Percentiles rank a stretch among this genome's conserved stretches.
Evolutionary conservation across 495 filamentous ascomycete genomes (phyloP).

Genomic region (Cercophora sp.): DNA sequence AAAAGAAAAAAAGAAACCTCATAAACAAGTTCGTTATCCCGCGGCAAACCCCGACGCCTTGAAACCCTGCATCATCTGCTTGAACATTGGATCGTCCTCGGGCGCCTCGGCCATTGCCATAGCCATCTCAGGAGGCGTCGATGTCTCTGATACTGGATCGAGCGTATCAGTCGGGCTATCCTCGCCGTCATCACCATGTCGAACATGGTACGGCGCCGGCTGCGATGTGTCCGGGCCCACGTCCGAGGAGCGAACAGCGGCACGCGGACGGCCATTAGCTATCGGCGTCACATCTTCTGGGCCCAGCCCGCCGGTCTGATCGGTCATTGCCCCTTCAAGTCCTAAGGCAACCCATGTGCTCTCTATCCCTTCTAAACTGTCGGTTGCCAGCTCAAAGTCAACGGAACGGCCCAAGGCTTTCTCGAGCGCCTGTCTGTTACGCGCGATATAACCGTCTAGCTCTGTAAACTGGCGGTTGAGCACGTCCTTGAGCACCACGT

Average conservation of each 20-base stretch:
- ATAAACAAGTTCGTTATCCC: no score
- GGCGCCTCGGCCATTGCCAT: not conserved
- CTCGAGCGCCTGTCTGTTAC: slow-evolving; percentile 20
- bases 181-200: slow-evolving; percentile 9
- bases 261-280: not conserved
- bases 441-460: slow-evolving; percentile 17
- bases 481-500: slow-evolving; percentile 10
- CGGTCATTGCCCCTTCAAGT: no score
- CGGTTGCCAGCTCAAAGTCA: slow-evolving; percentile 15
- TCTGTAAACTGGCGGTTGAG: slow-evolving; percentile 14
- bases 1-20: no score
- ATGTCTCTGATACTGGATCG: slow-evolving; percentile 25
- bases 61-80: slow-evolving; percentile 19
- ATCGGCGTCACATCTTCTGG: not conserved
- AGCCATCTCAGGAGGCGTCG: slow-evolving; percentile 24
- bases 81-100: slow-evolving; percentile 10
- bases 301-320: no score
- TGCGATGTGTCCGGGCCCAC: slow-evolving; percentile 4
- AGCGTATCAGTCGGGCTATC: slow-evolving; percentile 27
- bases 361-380: slow-evolving; percentile 11
- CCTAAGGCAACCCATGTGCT: no score
- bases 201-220: slow-evolving; percentile 9
- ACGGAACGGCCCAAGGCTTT: slow-evolving; percentile 16
- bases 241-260: slow-evolving; percentile 23
- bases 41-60: slow-evolving; percentile 15